Evolutionary conservation across 2,329 filamentous ascomycete species (phyloP).

Genomic region (Exophiala sp.): DNA sequence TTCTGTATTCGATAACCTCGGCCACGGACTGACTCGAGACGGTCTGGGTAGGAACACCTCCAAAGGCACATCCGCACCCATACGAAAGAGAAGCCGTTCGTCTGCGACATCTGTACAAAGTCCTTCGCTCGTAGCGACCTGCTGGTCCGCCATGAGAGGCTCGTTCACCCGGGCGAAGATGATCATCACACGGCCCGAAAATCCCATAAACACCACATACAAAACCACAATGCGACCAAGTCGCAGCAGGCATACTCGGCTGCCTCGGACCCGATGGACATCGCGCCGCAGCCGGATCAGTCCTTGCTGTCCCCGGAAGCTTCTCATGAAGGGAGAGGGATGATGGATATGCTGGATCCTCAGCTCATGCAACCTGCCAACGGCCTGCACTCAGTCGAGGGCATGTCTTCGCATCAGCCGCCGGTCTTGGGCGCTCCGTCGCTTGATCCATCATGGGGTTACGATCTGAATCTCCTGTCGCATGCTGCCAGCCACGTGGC

Average conservation of each 20-base stretch:
- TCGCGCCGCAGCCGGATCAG: constrained; percentile 24
- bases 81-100: constrained; percentile 47
- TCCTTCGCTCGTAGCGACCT: constrained; percentile 46
- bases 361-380: constrained; percentile 38
- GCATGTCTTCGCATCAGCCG: constrained; percentile 31
- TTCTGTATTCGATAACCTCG: constrained; percentile 9
- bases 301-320: constrained; percentile 36
- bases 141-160: constrained; percentile 45
- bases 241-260: constrained; percentile 9
- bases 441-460: constrained; percentile 48
- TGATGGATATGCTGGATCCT: constrained; percentile 43
- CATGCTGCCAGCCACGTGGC: constrained; percentile 47
- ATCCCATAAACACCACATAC: constrained; percentile 26
- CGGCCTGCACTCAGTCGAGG: constrained; percentile 35
- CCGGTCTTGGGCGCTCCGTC: constrained; percentile 41
- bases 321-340: constrained; percentile 38
- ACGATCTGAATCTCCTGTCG: constrained; percentile 45
- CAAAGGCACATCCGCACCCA: constrained; percentile 49
- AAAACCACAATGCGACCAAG: constrained; percentile 21
- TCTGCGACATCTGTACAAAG: constrained; percentile 46
- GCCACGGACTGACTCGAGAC: constrained; percentile 10
- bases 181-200: constrained; percentile 28
- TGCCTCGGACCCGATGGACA: constrained; percentile 27
- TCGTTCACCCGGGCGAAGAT: constrained; percentile 44
- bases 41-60: constrained; percentile 40